These are phyloP conservation scores for Pilobolus umbonatus DNA, from an alignment of 192 early-diverging fungal species.

Conservation along the genomic window DNA sequence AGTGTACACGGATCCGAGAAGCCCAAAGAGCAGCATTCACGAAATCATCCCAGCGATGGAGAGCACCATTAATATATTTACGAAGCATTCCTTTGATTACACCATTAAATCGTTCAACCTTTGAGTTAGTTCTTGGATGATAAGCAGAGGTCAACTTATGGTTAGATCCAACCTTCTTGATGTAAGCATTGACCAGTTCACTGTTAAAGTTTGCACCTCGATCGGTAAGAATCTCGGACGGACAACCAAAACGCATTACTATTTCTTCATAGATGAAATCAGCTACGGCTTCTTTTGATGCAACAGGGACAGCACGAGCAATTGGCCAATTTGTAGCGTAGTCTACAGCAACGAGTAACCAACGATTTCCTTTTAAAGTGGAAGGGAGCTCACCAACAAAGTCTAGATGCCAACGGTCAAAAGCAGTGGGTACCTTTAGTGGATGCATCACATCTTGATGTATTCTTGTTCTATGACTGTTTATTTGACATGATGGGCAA, in stretches of 20 bases:
- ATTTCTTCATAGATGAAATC: constrained; percentile 30
- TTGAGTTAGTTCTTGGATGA: too few relatives aligned
- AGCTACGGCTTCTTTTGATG: constrained; percentile 11
- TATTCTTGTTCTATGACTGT: not conserved
- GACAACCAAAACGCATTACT: constrained; percentile 13
- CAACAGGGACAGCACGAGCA: constrained; percentile 8
- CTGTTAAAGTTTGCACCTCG: constrained; percentile 23
- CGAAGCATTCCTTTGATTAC: too few relatives aligned
- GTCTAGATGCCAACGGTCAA: constrained; percentile 4
- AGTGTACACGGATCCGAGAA: too few relatives aligned
- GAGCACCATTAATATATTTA: too few relatives aligned
- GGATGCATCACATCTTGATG: constrained; percentile 1
- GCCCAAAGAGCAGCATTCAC: too few relatives aligned
- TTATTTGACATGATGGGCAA: constrained; percentile 7
- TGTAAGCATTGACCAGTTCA: too few relatives aligned
- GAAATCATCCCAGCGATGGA: too few relatives aligned
- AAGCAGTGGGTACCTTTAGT: not conserved
- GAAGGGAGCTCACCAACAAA: constrained; percentile 3
- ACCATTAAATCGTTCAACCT: too few relatives aligned
- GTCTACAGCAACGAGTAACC: constrained; percentile 24
- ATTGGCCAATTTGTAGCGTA: constrained; percentile 29
- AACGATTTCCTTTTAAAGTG: constrained; percentile 11
- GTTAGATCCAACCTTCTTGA: too few relatives aligned
- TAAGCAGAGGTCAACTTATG: too few relatives aligned
- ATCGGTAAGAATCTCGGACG: constrained; percentile 1